These are phyloP conservation scores for Papiliotrema laurentii DNA, from an alignment of 1,284 basidiomycete genomes.

Conservation along the genomic window DNA sequence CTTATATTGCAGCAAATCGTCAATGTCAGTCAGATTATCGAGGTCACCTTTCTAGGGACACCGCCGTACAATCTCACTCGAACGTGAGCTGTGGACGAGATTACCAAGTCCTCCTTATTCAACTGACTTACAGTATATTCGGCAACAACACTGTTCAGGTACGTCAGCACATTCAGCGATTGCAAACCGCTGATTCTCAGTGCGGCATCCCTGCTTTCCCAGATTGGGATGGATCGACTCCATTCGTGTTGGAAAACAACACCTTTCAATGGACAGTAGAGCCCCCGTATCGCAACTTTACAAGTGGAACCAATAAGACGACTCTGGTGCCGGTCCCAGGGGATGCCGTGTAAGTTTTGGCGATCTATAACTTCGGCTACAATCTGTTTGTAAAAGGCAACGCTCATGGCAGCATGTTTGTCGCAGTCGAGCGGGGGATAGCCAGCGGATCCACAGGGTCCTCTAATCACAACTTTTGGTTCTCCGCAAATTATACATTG, in stretches of 20 bases:
- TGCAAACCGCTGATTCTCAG: background rate
- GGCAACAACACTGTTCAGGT: background rate
- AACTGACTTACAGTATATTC: background rate
- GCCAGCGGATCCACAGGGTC: background rate
- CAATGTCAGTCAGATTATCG: background rate
- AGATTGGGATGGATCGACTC: background rate
- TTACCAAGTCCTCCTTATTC: background rate
- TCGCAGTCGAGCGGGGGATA: background rate
- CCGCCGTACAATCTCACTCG: background rate
- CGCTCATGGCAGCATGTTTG: background rate
- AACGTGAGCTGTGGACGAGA: background rate
- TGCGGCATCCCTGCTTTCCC: background rate
- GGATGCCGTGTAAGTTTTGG: background rate
- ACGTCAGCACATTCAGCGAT: background rate
- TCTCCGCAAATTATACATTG: background rate
- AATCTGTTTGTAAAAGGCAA: background rate
- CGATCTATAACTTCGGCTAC: background rate
- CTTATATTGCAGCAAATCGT: no score
- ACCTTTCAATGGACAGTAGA: background rate
- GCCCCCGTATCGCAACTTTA: background rate
- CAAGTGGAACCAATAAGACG: no score
- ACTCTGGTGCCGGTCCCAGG: background rate
- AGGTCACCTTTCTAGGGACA: background rate
- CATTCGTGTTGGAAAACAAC: background rate
- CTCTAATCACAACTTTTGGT: background rate